A percentile compares a stretch with the other conserved stretches of the same genome.
These are phyloP conservation scores for Beauveria brongniartii DNA, from an alignment of 2,329 filamentous ascomycete species.

Conservation along the genomic window DNA sequence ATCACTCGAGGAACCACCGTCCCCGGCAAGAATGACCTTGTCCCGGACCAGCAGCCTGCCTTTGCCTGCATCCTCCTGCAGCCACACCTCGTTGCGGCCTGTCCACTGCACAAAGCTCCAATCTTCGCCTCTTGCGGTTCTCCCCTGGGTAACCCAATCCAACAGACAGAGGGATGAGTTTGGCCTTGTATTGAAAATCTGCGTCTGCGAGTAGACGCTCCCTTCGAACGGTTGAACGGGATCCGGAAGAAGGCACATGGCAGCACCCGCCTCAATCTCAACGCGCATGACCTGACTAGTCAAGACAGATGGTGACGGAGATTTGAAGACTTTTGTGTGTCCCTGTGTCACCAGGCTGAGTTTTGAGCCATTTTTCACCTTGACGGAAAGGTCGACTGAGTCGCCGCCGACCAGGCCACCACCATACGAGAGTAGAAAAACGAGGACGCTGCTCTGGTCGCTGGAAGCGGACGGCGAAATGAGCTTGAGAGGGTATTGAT, in stretches of 20 bases:
- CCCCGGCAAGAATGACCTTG: conserved; percentile 64
- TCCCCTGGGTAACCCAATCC: conserved; percentile 91
- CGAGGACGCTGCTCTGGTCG: conserved; percentile 59
- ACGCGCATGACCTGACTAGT: conserved; percentile 52
- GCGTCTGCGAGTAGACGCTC: conserved; percentile 76
- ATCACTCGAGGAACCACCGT: conserved; percentile 31
- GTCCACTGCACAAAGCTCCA: conserved; percentile 78
- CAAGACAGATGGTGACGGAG: conserved; percentile 44
- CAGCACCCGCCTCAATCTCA: conserved; percentile 40
- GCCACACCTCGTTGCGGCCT: conserved; percentile 84
- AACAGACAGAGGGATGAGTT: conserved; percentile 65
- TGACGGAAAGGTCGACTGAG: conserved; percentile 63
- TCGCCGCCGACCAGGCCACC: conserved; percentile 89
- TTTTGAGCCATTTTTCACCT: conserved; percentile 54
- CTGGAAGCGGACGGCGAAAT: conserved; percentile 68
- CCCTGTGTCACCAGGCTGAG: conserved; percentile 65
- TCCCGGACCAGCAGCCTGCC: conserved; percentile 73
- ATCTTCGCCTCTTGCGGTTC: conserved; percentile 75
- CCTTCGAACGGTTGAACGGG: conserved; percentile 85
- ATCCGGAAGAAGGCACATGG: conserved; percentile 69
- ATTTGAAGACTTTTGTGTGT: conserved; percentile 94
- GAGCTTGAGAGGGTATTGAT: conserved; percentile 92
- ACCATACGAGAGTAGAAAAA: conserved; percentile 90
- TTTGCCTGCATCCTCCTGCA: conserved; percentile 25
- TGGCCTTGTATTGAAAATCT: conserved; percentile 60